Base-by-base conservation (phyloP, 2,329 filamentous ascomycete species). In the Phoma sp. region DNA sequence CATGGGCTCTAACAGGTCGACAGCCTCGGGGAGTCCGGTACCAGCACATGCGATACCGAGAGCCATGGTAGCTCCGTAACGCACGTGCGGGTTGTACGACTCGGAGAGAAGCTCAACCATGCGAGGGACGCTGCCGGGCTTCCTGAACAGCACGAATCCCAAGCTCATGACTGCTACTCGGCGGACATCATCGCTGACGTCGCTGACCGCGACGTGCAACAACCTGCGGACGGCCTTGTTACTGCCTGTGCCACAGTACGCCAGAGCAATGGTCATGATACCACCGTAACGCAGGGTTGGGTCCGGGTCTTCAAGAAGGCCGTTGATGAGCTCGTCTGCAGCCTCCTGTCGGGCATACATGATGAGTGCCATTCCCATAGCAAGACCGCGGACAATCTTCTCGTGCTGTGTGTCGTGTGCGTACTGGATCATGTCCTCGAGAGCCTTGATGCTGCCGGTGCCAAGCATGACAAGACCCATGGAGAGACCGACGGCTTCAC, bases 381-480 rank as follows among this genome's bases (percentile, higher is more conserved):
- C 94, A 56, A 97, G 86, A 73, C 95, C 95, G 44, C 95, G 92
- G 22, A 99, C 92, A 71, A 96, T 98, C 84, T 99, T 99, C 81
- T 99, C 95, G 78, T 99, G 95, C 59, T 96, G 94, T 1, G 95
- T 99, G 65, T 99, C 95, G 71, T 97, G 95, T 4, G 95, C 92
- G 72, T 99, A 99, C 41, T 92, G 90, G 55, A 97, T 95, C 94
- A 99, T 97, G 67, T 96, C 92, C 72, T 97, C 92, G 7, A 99
- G 80, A 8, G 92, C 93, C 74, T 91, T 92, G 72, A 92, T 88
- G 74, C 97, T 96, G 58, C 94, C 95, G n/a, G 94, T 97, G 51
- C 95, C 95, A 51, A 99, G 82, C 95, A 98, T 99, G 74, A 99
- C 93, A 41, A 99, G 84, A 76, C 95, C 95, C 92, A 99, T 98